Evolutionary conservation across 2,329 filamentous ascomycete genomes (phyloP).

Genomic region (Neonectria punicea): DNA sequence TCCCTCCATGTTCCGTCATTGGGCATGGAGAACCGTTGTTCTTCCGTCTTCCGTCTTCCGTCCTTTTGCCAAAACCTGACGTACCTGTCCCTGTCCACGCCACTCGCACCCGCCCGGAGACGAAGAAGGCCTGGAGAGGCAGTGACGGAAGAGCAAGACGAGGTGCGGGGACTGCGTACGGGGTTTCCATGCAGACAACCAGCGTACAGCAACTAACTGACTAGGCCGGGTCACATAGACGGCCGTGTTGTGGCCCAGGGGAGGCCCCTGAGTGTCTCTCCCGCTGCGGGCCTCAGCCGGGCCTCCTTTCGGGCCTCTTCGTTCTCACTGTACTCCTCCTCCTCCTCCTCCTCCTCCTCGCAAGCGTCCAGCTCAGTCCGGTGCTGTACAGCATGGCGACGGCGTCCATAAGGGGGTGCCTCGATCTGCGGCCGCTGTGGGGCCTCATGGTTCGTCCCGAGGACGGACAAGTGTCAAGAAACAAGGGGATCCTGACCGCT

Average conservation of each 20-base stretch:
- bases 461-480: constrained; percentile 51
- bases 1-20: constrained; percentile 23
- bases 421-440: constrained; percentile 55
- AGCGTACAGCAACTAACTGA: constrained; percentile 18
- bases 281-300: constrained; percentile 44
- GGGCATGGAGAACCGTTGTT: constrained; percentile 23
- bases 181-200: constrained; percentile 26
- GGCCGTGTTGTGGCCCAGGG: constrained; percentile 43
- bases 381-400: constrained; percentile 28
- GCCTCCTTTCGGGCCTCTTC: constrained; percentile 19
- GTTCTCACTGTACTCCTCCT: not conserved
- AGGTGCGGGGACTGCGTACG: constrained; percentile 15
- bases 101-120: not conserved
- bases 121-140: not conserved
- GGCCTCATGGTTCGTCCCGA: constrained; percentile 52
- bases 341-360: constrained; percentile 10
- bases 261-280: constrained; percentile 36
- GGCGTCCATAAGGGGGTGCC: constrained; percentile 44
- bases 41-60: not conserved
- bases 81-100: not conserved
- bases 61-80: not conserved
- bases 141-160: not conserved
- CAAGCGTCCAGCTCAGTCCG: constrained; percentile 15
- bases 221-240: constrained; percentile 33
- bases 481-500: constrained; percentile 46